Percentiles rank a stretch among this genome's conserved stretches.
Conservation (phyloP, 257 asterid genomes). For the Scutellaria barbata region DNA sequence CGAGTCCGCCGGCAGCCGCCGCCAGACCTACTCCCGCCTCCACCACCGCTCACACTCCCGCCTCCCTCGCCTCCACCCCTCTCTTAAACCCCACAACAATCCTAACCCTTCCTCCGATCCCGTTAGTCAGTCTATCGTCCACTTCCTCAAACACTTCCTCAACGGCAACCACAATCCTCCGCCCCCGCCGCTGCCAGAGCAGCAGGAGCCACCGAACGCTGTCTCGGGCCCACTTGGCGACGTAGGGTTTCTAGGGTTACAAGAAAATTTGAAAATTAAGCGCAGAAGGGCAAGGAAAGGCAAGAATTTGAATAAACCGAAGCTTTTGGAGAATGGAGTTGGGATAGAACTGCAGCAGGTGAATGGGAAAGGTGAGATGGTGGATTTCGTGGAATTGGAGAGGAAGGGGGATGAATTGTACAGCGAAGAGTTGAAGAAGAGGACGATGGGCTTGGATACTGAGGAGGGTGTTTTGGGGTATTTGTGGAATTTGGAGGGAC, state of each 20-base stretch:
- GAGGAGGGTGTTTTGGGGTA: constrained; percentile 70
- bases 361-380: constrained; percentile 64
- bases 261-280: constrained; percentile 48
- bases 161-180: constrained; percentile 58
- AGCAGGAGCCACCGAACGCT: constrained; percentile 21
- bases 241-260: constrained; percentile 49
- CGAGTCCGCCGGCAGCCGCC: constrained; percentile 89
- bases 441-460: constrained; percentile 67
- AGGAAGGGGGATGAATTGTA: constrained; percentile 71
- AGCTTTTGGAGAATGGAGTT: constrained; percentile 48
- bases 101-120: constrained; percentile 62
- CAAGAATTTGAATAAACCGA: constrained; percentile 38
- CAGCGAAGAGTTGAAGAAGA: constrained; percentile 61
- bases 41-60: constrained; percentile 80
- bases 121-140: constrained; percentile 67
- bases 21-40: constrained; percentile 81
- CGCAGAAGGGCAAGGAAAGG: constrained; percentile 49
- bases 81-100: constrained; percentile 45
- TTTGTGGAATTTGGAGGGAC: constrained; percentile 75
- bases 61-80: constrained; percentile 61
- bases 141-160: constrained; percentile 70
- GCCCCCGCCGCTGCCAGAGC: constrained; percentile 39
- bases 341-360: constrained; percentile 54
- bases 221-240: constrained; percentile 24
- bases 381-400: constrained; percentile 65